A percentile compares a stretch with the other conserved stretches of the same genome.
Conservation (phyloP, 2,329 filamentous ascomycete genomes). For the Aspergillus sp. region DNA sequence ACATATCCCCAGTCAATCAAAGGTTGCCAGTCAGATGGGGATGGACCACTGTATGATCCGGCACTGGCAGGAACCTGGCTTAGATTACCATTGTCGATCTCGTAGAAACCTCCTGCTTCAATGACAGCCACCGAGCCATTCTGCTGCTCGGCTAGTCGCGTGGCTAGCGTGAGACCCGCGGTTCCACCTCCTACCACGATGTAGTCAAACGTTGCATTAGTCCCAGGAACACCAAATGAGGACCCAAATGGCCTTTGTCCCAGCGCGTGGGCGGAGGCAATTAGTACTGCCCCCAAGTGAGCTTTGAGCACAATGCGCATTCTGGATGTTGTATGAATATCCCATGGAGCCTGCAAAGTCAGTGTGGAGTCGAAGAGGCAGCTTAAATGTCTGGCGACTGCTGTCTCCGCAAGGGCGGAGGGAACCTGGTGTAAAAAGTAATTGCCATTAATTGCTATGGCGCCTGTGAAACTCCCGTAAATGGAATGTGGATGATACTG, state of each 20-base stretch:
- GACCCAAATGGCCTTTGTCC: background rate
- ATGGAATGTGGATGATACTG: too few relatives aligned
- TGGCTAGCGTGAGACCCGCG: conserved; percentile 21
- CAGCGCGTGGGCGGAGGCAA: background rate
- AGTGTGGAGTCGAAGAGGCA: too few relatives aligned
- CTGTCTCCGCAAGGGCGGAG: too few relatives aligned
- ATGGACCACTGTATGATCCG: conserved; percentile 23
- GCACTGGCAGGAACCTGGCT: conserved; percentile 26
- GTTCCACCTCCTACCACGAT: conserved; percentile 29
- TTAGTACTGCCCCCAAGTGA: too few relatives aligned
- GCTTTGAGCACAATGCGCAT: too few relatives aligned
- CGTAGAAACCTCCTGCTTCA: conserved; percentile 34
- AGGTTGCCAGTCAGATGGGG: conserved; percentile 21
- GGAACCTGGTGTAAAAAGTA: too few relatives aligned
- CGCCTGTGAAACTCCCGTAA: too few relatives aligned
- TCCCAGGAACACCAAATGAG: conserved; percentile 9
- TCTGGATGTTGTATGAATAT: too few relatives aligned
- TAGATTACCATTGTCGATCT: conserved; percentile 32
- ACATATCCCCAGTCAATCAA: conserved; percentile 30
- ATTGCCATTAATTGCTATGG: too few relatives aligned
- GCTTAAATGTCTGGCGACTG: too few relatives aligned
- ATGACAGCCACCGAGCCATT: conserved; percentile 30
- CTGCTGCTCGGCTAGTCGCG: conserved; percentile 25
- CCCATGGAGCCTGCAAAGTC: background rate
- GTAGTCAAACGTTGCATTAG: conserved; percentile 20